Evolutionary conservation across 257 asterid genomes (phyloP), one percentile per base, ranked within the genome.

Genomic region (Jacaranda copaia): DNA sequence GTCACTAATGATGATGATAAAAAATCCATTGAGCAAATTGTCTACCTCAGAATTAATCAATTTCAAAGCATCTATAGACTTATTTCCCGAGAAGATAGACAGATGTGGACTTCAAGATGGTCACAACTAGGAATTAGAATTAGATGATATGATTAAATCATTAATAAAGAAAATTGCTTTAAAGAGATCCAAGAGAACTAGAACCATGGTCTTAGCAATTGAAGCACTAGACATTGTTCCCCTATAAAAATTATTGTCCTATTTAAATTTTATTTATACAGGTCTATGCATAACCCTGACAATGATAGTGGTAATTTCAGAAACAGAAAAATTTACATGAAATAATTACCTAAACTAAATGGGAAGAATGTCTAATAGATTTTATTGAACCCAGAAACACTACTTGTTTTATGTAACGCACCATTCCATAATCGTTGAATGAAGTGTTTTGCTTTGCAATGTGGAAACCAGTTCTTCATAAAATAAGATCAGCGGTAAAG

Each of bases 341-440:
- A 18, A 63, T 19, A 40, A 51, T n/a, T 55, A 53, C 36, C 55
- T 13, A 70, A 45, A 68, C 66, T n/a, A 5, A 38, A 12, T 8
- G 46, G 32, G 53, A 63, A 20, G 69, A 49, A 64, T 56, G 64
- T 64, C 43, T 5, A 59, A 65, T 61, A 72, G 18, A n/a, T 73
- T 35, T 10, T 7, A 72, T 25, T 32, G 10, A 68, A 65, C 39
- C 8, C 68, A 73, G 53, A 70, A 75, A 14, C 59, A 49, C 62
- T 56, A 18, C 72, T 45, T 49, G 55, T 35, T 42, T 53, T 61
- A 46, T 72, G 68, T 63, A 57, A 82, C 89, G 62, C 83, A 91
- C 98, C 97, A 91, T 79, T 91, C 98, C 74, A 81, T 81, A 70
- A 91, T 82, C 71, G 85, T 78, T 75, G 97, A 94, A 83, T 93